These are phyloP conservation scores for Rhizophora mangle DNA, from an alignment of 345 rosid species.

Conservation along the genomic window DNA sequence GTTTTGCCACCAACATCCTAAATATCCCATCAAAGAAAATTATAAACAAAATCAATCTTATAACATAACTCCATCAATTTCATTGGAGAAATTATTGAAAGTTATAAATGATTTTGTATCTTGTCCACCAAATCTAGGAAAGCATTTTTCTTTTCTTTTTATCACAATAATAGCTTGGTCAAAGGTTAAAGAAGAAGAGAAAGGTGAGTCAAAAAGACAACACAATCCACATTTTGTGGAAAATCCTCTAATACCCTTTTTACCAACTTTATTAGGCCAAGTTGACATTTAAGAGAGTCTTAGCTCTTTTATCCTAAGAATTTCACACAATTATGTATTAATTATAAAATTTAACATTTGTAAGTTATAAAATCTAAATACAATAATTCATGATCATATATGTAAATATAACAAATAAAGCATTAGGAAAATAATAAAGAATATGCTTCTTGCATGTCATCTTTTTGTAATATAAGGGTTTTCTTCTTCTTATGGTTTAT, in stretches of 20 bases:
- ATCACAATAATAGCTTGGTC: no score
- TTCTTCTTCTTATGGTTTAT: slow-evolving; percentile 95
- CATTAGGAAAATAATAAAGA: slow-evolving; percentile 5
- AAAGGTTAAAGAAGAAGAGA: no score
- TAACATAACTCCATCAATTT: slow-evolving; percentile 9
- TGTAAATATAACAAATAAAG: neutral
- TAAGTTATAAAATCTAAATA: neutral
- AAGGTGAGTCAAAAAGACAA: no score
- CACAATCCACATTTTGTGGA: no score
- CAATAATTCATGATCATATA: neutral
- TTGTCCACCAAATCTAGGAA: slow-evolving; percentile 75
- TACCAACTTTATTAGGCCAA: no score
- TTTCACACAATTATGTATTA: slow-evolving; percentile 72
- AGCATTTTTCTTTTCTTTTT: no score
- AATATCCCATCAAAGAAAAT: neutral
- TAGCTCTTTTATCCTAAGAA: slow-evolving; percentile 89
- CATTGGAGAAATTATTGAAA: slow-evolving; percentile 24
- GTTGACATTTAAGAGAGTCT: slow-evolving; percentile 23
- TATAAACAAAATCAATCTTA: slow-evolving; percentile 9
- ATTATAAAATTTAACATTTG: neutral
- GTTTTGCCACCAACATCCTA: neutral
- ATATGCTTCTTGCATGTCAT: slow-evolving; percentile 90
- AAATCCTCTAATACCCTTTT: no score
- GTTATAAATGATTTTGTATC: slow-evolving; percentile 53
- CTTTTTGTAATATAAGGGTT: slow-evolving; percentile 76